Base-by-base conservation (phyloP, 2,329 filamentous ascomycete species). In the Ceratocystis cubensis region DNA sequence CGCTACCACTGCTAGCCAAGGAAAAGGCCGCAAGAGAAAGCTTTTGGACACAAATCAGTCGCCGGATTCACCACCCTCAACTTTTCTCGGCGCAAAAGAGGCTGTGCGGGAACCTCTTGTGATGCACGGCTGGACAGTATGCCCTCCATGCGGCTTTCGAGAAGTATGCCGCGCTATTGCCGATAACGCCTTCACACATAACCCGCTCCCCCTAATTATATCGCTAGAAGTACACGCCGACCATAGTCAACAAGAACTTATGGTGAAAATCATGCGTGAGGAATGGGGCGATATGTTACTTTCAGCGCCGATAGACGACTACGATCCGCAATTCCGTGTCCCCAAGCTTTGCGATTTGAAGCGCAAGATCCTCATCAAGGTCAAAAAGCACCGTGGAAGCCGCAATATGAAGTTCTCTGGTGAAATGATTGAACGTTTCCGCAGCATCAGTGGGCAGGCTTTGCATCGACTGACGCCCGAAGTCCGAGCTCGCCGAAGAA, bases 231-330 rank as follows among this genome's bases (percentile, higher is more conserved):
- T 97, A 0, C 93, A 97, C 74, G 88, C 91, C 15, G 84, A 87
- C 69, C 78, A 82, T 1, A 84, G 89, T 65, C 93, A 97, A 75
- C 94, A 99, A 75, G 85, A 91, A 70, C 82, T 88, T 63, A 96
- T 97, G 89, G 92, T 96, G 10, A 83, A 89, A 66, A 96, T 97
- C 69, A 96, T 99, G 88, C 86, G 86, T 70, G 85, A 96, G 70
- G 88, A 89, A 70, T 99, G 92, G 91, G 83, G 82, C 50, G 86
- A 83, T 0, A 77, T 88, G 71, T 79, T 97, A 5, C 79, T 96
- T 10, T 86, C 90, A 25, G 71, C 76, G 65, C 77, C 77, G 46
- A 80, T 76, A 22, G 78, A 81, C 22, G 76, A 79, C 71, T 77
- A 78, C 70, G 74, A 84, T 73, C 79, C 84, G 0, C 77, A 75